Evolutionary conservation across 164 flowering plant genomes (phyloP).

Genomic region (Dillenia turbinata): DNA sequence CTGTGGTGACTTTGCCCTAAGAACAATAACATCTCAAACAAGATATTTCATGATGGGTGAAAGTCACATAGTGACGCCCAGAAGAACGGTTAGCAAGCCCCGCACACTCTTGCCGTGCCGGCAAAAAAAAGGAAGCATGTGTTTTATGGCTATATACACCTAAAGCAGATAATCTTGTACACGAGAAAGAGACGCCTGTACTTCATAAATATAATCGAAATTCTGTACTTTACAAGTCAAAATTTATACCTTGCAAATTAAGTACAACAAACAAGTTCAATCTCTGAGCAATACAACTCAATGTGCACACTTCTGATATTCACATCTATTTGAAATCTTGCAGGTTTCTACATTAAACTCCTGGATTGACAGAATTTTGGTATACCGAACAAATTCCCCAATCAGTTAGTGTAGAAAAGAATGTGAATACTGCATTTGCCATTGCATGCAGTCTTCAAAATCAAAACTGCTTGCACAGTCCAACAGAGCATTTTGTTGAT

Average conservation of each 20-base stretch:
- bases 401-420: conserved; percentile 19
- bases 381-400: not conserved
- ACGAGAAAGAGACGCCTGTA: no score
- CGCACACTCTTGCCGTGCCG: no score
- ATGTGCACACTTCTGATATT: conserved; percentile 20
- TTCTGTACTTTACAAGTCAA: conserved; percentile 24
- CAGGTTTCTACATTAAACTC: conserved; percentile 9
- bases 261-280: conserved; percentile 15
- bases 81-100: no score
- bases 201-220: conserved; percentile 8
- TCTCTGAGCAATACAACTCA: conserved; percentile 2
- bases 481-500: conserved; percentile 86
- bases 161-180: no score
- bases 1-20: no score
- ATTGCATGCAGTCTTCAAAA: conserved; percentile 77
- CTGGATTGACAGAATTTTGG: conserved; percentile 3
- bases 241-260: conserved; percentile 24
- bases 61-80: no score
- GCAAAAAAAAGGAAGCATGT: no score
- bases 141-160: no score
- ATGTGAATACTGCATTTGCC: conserved; percentile 56
- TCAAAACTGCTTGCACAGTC: conserved; percentile 95
- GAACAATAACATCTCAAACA: no score
- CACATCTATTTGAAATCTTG: conserved; percentile 18
- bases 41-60: no score